Base-by-base conservation (phyloP, 495 filamentous ascomycete genomes). In the Penicillium paxilli region DNA sequence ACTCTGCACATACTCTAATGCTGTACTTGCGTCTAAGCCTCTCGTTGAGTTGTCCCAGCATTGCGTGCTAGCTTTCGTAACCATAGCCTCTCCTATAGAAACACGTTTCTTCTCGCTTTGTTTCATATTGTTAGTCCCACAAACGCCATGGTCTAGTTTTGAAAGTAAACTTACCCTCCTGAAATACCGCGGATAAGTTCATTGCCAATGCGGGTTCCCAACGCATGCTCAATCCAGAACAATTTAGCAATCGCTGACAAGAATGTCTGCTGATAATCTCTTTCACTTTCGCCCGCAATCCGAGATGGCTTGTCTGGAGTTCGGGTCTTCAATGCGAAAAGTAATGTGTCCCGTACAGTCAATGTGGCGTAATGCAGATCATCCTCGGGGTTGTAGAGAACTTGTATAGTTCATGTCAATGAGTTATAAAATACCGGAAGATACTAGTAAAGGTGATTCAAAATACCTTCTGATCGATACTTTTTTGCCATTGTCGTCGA, bases 311-410 rank as follows among this genome's bases (percentile, higher is more conserved):
- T 81, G 14, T 80, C 80, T 0, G 89, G 90, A 0, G 87, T 89
- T 30, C 86, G 74, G 1, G 82, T 84, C 45, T 82, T 82, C 20
- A 89, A 73, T 9, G 89, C 89, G 65, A 92, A 92, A 17, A 81
- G 70, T 0, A 92, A 67, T 0, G 89, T 92, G 30, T 87, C 70
- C 49, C 80, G 80, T 2, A 92, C 89, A 9, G 81, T 84, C 24
- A 94, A 67, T 10, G 86, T 87, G 9, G 88, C 82, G 54, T 89
- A 91, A 66, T 91, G 88, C 7, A 89, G 74, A 60, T 93, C 89
- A 30, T 89, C 86, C 72, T 89, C 87, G 3, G 86, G 82, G 46
- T 86, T 87, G 57, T 87, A 85, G 19, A 83, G 72, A 4, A 87
- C 76, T 76, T 26, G 20, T 16, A 24, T 23, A 20, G 11, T 1